phyloP scores from a whole-genome alignment of 768 basidiomycete species.

The Tulasnella sp. region DNA sequence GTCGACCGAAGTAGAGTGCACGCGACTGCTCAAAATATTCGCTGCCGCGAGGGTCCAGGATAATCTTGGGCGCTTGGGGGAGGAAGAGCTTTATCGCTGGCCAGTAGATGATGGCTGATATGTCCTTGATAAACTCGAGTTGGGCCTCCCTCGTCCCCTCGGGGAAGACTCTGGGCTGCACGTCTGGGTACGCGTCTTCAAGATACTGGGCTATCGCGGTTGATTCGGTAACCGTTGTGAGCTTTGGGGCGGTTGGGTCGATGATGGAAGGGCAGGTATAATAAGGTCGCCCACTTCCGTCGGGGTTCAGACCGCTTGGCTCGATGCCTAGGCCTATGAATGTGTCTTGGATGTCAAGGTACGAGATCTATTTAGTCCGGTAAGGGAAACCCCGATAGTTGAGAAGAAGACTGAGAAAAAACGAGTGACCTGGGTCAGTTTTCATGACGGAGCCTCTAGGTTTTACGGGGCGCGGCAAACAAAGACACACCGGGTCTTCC shows the following conservation, averaged over 20 bases:
- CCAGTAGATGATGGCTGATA: not conserved
- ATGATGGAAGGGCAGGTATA: constrained; percentile 70
- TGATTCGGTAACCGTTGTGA: constrained; percentile 48
- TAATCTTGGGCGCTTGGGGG: constrained; percentile 46
- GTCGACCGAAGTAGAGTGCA: not conserved
- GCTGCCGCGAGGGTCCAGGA: constrained; percentile 6
- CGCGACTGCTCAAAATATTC: constrained; percentile 18
- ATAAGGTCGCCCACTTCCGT: constrained; percentile 36
- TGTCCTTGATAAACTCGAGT: constrained; percentile 59
- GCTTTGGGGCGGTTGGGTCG: constrained; percentile 34
- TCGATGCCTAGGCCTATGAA: constrained; percentile 30
- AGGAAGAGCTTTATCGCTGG: constrained; percentile 49
- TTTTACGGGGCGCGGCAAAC: too few relatives aligned
- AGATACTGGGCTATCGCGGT: constrained; percentile 69
- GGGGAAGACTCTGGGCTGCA: constrained; percentile 59
- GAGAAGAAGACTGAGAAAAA: constrained; percentile 17
- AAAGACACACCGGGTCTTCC: constrained; percentile 21
- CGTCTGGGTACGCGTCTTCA: constrained; percentile 55
- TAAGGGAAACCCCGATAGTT: constrained; percentile 25
- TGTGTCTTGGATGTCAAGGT: constrained; percentile 33
- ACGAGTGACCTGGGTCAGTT: too few relatives aligned
- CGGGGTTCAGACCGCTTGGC: constrained; percentile 11
- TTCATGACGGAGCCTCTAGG: too few relatives aligned
- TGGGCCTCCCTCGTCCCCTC: constrained; percentile 68
- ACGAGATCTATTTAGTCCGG: constrained; percentile 31